Conservation (phyloP, 495 filamentous ascomycete genomes). For the Jackrogersella multiformis region DNA sequence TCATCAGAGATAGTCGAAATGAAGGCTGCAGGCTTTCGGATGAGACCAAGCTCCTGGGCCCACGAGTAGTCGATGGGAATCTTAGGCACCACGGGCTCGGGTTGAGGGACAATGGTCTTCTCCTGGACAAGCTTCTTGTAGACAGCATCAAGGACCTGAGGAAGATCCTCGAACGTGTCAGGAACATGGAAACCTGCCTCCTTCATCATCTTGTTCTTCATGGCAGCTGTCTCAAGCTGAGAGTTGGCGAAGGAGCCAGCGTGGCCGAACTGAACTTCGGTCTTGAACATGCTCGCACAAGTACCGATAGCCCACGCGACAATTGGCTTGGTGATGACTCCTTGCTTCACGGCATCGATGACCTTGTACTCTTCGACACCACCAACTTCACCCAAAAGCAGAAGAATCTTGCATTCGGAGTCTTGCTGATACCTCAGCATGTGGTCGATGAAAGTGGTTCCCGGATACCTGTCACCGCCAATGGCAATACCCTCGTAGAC, state of each 20-base stretch:
- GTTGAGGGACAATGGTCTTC: conserved; percentile 82
- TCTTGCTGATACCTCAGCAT: conserved; percentile 93
- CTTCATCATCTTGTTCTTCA: conserved; percentile 95
- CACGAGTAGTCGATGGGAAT: conserved; percentile 99
- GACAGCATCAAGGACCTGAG: conserved; percentile 73
- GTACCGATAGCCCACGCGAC: conserved; percentile 99
- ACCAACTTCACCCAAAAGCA: conserved; percentile 97
- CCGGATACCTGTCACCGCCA: conserved; percentile 97
- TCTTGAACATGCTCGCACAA: conserved; percentile 99
- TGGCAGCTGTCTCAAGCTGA: conserved; percentile 92
- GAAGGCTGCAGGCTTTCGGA: conserved; percentile 99
- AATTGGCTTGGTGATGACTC: conserved; percentile 95
- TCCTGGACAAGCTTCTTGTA: conserved; percentile 86
- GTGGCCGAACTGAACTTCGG: conserved; percentile 99
- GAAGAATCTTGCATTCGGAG: conserved; percentile 94
- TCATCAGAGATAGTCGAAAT: conserved; percentile 99
- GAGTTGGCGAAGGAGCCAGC: conserved; percentile 99
- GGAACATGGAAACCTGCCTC: conserved; percentile 95
- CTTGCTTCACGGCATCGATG: conserved; percentile 95
- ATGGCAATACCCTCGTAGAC: conserved; percentile 99
- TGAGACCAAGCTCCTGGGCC: conserved; percentile 98
- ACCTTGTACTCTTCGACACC: conserved; percentile 99
- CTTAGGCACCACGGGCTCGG: conserved; percentile 95
- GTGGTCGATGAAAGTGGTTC: conserved; percentile 99
- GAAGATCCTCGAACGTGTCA: conserved; percentile 96